Evolutionary conservation across 2,329 filamentous ascomycete species (phyloP).

Genomic region (Apiospora malaysiana): DNA sequence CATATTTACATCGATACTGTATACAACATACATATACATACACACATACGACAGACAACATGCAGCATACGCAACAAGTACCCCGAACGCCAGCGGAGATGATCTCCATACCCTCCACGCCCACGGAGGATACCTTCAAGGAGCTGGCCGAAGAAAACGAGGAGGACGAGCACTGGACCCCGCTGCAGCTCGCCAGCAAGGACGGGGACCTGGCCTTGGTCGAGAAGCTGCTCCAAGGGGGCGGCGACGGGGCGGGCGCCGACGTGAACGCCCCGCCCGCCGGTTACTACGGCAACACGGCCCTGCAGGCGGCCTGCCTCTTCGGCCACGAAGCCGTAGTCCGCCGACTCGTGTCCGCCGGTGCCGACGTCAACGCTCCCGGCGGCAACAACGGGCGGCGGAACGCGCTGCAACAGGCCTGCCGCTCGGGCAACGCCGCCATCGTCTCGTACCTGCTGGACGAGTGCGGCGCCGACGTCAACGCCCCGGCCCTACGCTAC

Average conservation of each 20-base stretch:
- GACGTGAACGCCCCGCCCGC: conserved; percentile 35
- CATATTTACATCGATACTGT: background rate
- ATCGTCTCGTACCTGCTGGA: conserved; percentile 33
- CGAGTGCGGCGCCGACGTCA: conserved; percentile 30
- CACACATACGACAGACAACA: background rate
- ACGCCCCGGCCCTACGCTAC: conserved; percentile 38
- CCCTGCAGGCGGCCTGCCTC: conserved; percentile 37
- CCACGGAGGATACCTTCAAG: background rate
- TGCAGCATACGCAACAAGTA: background rate
- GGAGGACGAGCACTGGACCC: conserved; percentile 37
- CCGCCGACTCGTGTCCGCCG: conserved; percentile 29
- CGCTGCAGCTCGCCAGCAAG: conserved; percentile 42
- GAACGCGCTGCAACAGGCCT: conserved; percentile 46
- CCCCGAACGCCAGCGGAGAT: conserved; percentile 9
- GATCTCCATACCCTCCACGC: background rate
- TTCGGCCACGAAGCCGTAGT: conserved; percentile 33
- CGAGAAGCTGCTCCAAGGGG: conserved; percentile 31
- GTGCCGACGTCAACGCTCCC: conserved; percentile 35
- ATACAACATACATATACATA: background rate
- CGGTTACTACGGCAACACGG: conserved; percentile 37
- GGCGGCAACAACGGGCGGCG: conserved; percentile 39
- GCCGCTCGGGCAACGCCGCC: conserved; percentile 26
- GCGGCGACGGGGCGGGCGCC: conserved; percentile 20
- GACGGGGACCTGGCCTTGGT: conserved; percentile 39
- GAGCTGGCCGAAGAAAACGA: conserved; percentile 31